Percentiles rank a stretch among this genome's conserved stretches.
Evolutionary conservation across 495 filamentous ascomycete species (phyloP).

Genomic region (Talaromyces liani): DNA sequence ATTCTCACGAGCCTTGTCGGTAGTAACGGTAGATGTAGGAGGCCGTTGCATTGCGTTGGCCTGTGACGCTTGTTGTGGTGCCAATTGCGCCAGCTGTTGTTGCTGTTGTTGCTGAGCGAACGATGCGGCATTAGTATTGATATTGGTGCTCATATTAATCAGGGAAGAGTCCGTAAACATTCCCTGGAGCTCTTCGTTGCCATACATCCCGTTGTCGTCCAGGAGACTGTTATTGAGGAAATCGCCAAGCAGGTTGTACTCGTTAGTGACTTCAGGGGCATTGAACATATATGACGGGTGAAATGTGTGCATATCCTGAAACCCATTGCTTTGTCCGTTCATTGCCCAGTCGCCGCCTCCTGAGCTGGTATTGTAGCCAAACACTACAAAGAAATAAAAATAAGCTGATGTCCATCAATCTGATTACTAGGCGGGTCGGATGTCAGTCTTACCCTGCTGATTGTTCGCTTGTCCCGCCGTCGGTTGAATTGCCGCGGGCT

Average conservation of each 20-base stretch:
- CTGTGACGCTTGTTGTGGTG: conserved; percentile 36
- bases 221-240: conserved; percentile 84
- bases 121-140: conserved; percentile 24
- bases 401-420: conserved; percentile 20
- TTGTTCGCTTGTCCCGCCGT: conserved; percentile 43
- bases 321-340: conserved; percentile 63
- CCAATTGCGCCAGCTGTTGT: conserved; percentile 19
- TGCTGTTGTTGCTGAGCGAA: conserved; percentile 27
- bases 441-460: conserved; percentile 64
- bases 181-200: conserved; percentile 52
- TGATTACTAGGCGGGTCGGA: conserved; percentile 5
- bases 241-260: conserved; percentile 93
- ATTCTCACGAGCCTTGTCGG: conserved; percentile 77
- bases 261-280: conserved; percentile 85
- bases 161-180: conserved; percentile 50
- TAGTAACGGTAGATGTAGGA: conserved; percentile 45
- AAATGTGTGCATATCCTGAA: conserved; percentile 88
- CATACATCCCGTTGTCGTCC: conserved; percentile 64
- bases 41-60: conserved; percentile 54
- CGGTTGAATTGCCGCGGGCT: conserved; percentile 25
- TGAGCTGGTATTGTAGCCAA: conserved; percentile 36
- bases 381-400: conserved; percentile 31
- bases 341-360: conserved; percentile 52
- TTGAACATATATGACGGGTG: conserved; percentile 95
- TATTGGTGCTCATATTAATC: conserved; percentile 37